phyloP scores from a whole-genome alignment of 2,329 filamentous ascomycete genomes.

The Herpotrichia juniperi region DNA sequence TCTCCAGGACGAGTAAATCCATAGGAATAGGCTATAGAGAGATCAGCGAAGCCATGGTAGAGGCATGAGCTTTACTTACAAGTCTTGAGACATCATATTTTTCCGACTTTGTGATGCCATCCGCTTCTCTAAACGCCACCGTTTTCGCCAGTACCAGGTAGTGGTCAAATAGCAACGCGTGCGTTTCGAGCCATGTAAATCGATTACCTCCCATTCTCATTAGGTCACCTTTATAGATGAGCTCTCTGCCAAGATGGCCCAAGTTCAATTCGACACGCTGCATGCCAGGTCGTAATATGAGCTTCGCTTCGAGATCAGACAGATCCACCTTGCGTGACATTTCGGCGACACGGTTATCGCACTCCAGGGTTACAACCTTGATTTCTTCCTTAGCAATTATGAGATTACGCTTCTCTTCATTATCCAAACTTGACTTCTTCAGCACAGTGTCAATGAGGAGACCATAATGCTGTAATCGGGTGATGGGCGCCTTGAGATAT shows the following conservation, averaged over 20 bases:
- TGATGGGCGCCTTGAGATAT: constrained; percentile 91
- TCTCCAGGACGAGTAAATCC: constrained; percentile 92
- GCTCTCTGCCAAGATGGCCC: constrained; percentile 88
- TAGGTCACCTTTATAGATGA: constrained; percentile 87
- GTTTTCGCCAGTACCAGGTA: constrained; percentile 91
- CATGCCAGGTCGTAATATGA: constrained; percentile 86
- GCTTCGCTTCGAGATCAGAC: constrained; percentile 80
- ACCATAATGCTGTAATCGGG: constrained; percentile 86
- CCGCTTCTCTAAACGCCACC: constrained; percentile 70
- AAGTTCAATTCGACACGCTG: constrained; percentile 84
- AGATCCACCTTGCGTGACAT: constrained; percentile 90
- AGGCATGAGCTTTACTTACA: constrained; percentile 52
- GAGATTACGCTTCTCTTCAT: constrained; percentile 87
- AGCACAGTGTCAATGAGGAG: constrained; percentile 82
- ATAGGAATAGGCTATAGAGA: constrained; percentile 79
- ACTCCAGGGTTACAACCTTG: constrained; percentile 85
- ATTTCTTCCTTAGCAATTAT: constrained; percentile 89
- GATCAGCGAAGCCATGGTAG: not conserved
- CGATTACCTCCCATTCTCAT: constrained; percentile 87
- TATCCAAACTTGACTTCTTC: constrained; percentile 81
- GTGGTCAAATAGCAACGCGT: constrained; percentile 93
- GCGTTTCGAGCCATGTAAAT: constrained; percentile 92
- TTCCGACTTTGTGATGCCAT: constrained; percentile 75
- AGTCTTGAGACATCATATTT: constrained; percentile 92
- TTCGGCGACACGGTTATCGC: constrained; percentile 89